Conservation (phyloP, 2,329 filamentous ascomycete species). For the Hymenoscyphus fraxineus region DNA sequence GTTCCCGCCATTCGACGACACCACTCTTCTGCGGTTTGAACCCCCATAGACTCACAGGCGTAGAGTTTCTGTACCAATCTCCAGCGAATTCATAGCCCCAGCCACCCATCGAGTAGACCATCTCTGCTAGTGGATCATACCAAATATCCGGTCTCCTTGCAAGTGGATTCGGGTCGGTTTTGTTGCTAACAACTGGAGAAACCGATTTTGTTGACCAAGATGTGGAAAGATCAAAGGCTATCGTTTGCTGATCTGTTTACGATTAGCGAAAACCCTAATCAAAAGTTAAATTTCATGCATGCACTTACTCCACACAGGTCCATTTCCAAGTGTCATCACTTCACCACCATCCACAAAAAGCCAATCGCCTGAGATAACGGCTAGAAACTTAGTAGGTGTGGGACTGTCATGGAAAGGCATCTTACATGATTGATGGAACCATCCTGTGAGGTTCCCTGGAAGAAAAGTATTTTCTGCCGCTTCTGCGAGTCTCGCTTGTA, state of each 20-base stretch:
- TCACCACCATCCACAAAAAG: constrained; percentile 7
- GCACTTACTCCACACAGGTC: not conserved
- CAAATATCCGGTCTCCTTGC: constrained; percentile 12
- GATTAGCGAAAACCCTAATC: not conserved
- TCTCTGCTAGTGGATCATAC: constrained; percentile 11
- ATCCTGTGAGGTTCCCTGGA: not conserved
- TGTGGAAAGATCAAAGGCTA: constrained; percentile 14
- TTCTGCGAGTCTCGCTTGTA: not conserved
- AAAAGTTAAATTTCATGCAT: not conserved
- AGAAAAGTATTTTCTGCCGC: not conserved
- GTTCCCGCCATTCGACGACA: not conserved
- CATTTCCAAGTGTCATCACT: not conserved
- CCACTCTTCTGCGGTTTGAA: not conserved
- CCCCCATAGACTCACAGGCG: not conserved
- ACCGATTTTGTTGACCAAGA: constrained; percentile 10
- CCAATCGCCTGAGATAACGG: not conserved
- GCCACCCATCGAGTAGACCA: constrained; percentile 15
- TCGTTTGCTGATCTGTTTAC: constrained; percentile 10
- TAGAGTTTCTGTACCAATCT: not conserved
- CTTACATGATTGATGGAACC: not conserved
- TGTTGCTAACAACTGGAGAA: not conserved
- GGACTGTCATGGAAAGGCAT: not conserved
- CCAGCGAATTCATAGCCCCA: constrained; percentile 4
- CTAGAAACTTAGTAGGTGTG: not conserved
- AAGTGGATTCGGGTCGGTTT: not conserved